Percentiles rank a stretch among this genome's conserved stretches.
These are phyloP conservation scores for Penicillium griseofulvum DNA, from an alignment of 2,329 filamentous ascomycete genomes.

Conservation along the genomic window DNA sequence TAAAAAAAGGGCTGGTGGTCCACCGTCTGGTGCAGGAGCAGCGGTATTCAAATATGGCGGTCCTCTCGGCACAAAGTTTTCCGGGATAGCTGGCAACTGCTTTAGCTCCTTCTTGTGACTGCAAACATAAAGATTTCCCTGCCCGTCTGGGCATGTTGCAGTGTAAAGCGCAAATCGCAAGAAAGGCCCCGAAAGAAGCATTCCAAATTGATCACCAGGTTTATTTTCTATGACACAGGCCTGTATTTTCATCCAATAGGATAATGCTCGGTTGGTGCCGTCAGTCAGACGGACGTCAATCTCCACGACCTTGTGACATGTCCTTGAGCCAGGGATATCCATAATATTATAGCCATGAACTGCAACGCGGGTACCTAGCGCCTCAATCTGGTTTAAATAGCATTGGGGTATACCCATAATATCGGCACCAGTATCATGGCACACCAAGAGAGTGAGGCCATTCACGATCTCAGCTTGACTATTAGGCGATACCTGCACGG, in stretches of 20 bases:
- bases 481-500: neutral
- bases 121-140: neutral
- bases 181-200: neutral
- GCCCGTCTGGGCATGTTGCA: neutral
- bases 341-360: neutral
- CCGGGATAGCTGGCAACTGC: neutral
- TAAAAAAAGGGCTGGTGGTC: neutral
- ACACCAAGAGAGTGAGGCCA: neutral
- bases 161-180: neutral
- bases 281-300: neutral
- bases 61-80: neutral
- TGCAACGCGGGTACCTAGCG: neutral
- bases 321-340: neutral
- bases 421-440: slow-evolving; percentile 8
- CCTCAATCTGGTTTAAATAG: neutral
- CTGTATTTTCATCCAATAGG: neutral
- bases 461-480: neutral
- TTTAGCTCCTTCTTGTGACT: neutral
- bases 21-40: neutral
- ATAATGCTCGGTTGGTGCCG: neutral
- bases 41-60: neutral
- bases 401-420: neutral
- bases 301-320: neutral
- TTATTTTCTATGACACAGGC: neutral
- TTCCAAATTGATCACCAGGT: neutral